Evolutionary conservation across 495 filamentous ascomycete genomes (phyloP).

Genomic region (Astrothelium subdiscretum): DNA sequence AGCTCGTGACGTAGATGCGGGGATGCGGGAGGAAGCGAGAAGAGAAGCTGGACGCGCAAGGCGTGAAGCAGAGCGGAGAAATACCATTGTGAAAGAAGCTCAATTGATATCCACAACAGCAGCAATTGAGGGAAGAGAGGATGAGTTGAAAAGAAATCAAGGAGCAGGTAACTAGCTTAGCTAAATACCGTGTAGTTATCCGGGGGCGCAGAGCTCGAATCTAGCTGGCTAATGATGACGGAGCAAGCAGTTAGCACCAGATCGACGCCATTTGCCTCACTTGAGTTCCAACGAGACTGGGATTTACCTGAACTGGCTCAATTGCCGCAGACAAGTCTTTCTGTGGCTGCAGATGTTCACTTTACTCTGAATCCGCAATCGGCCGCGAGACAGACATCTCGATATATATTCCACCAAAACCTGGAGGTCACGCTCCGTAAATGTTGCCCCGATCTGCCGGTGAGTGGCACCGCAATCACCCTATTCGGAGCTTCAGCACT

Average conservation of each 20-base stretch:
- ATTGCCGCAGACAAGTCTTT: too few species aligned
- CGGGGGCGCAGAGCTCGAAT: neutral
- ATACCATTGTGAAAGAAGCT: slow-evolving; percentile 50
- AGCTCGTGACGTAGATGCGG: slow-evolving; percentile 25
- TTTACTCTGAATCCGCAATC: neutral
- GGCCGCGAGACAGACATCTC: neutral
- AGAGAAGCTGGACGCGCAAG: slow-evolving; percentile 47
- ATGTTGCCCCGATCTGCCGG: too few species aligned
- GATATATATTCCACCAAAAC: too few species aligned
- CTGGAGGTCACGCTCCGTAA: too few species aligned
- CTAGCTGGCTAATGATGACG: neutral
- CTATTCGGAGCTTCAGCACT: neutral
- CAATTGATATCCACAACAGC: neutral
- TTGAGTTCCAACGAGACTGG: neutral
- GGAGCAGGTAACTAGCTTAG: neutral
- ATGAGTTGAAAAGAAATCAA: neutral
- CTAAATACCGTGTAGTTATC: neutral
- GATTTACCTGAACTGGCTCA: neutral
- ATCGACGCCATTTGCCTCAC: neutral
- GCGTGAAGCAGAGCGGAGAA: slow-evolving; percentile 48
- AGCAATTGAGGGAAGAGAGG: neutral
- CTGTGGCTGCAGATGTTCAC: too few species aligned
- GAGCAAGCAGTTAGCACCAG: neutral
- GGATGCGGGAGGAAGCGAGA: slow-evolving; percentile 31
- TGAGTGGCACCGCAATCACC: neutral